Base-by-base conservation (phyloP, 2,329 filamentous ascomycete genomes). In the Aspergillus sp. region DNA sequence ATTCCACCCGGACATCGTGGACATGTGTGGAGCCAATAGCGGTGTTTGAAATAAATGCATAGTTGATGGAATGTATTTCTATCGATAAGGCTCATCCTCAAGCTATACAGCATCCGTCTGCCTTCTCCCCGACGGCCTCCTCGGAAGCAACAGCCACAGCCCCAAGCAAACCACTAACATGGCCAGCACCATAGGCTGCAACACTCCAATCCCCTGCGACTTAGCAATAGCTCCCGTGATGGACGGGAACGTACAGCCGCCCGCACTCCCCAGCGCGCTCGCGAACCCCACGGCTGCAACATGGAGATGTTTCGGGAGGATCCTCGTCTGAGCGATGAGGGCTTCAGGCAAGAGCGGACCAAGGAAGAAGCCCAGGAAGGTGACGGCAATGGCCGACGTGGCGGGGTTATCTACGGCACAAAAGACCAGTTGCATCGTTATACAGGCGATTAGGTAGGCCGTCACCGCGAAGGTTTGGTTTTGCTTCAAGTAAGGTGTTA, bases 351-450 rank as follows among this genome's bases (percentile, higher is more conserved):
- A 90, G 34, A 90, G 66, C 0, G 87, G 86, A 0, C 86, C 87
- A 0, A 89, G 73, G 58, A 89, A 86, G 71, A 89, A 85, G 0
- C 86, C 86, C 48, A 88, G 74, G 1, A 88, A 68, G 0, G 78
- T 73, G 10, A 88, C 82, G 30, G 83, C 81, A 26, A 88, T 72
- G n/a, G 83, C 80, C 0, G 83, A 85, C 33, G 85, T 81, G 47
- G 83, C 73, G 58, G 88, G 85, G 46, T 78, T 78, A 0, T 85
- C 85, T 1, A 90, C 81, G 3, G 89, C 78, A 85, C 86, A 91
- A 72, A 89, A 89, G 45, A 88, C 64, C 3, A 90, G 68, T 64
- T 90, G 77, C 29, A 88, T 71, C 0, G 59, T 78, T 43, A 87
- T 75, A 28, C 76, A 76, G 5, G 82, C 60, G 2, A 75, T 60